Conservation (phyloP, 179 eudicot species). For the Spinacia oleracea region DNA sequence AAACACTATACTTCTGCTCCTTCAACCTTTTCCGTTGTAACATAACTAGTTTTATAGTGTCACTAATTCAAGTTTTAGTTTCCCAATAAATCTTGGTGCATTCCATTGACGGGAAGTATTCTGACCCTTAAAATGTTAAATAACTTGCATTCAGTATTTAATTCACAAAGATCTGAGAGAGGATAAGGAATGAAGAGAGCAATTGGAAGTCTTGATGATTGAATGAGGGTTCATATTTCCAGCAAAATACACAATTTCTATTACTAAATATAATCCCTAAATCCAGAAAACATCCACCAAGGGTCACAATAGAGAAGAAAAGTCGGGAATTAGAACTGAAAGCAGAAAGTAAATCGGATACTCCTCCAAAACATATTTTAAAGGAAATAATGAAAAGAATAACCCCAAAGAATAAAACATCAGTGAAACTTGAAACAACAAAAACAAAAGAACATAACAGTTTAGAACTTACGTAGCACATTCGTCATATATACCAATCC, state of each 20-base stretch:
- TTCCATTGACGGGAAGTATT: background rate
- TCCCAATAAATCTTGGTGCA: background rate
- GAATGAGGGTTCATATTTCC: background rate
- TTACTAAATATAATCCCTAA: background rate
- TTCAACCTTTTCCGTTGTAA: background rate
- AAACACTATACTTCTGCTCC: background rate
- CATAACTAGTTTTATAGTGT: background rate
- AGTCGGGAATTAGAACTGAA: background rate
- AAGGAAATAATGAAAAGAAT: background rate
- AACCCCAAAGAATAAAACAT: constrained; percentile 4
- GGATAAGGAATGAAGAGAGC: background rate
- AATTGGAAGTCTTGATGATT: background rate
- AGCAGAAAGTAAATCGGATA: background rate
- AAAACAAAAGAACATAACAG: background rate
- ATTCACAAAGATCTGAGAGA: background rate
- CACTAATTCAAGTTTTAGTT: background rate
- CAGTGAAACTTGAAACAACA: background rate
- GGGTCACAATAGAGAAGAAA: background rate
- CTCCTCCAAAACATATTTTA: background rate
- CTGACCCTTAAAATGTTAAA: background rate
- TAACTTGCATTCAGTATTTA: background rate
- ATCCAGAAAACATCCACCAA: background rate
- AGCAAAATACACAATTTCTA: background rate
- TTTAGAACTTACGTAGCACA: constrained; percentile 77
- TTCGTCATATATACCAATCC: constrained; percentile 96